Percentiles rank a stretch among this genome's conserved stretches.
phyloP scores from a whole-genome alignment of 108 stramenopile genomes.

The Conticribra weissflogii region DNA sequence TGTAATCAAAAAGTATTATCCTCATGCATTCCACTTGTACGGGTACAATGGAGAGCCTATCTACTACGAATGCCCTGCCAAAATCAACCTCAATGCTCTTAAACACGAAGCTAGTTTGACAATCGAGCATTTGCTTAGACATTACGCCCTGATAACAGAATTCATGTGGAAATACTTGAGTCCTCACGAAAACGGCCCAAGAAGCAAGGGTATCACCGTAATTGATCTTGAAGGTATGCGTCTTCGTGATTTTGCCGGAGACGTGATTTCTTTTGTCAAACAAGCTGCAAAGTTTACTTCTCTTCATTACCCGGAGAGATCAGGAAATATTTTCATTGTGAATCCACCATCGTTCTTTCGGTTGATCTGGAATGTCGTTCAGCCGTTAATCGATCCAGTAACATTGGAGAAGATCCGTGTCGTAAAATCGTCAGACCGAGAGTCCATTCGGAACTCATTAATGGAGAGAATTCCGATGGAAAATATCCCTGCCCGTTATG shows the following conservation, averaged over 20 bases:
- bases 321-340: conserved; percentile 47
- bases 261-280: conserved; percentile 73
- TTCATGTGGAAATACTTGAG: conserved; percentile 76
- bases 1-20: conserved; percentile 67
- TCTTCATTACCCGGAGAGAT: conserved; percentile 80
- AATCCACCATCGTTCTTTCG: conserved; percentile 65
- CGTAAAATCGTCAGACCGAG: conserved; percentile 23
- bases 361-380: conserved; percentile 74
- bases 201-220: conserved; percentile 53
- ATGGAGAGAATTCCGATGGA: conserved; percentile 61
- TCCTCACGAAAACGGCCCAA: conserved; percentile 52
- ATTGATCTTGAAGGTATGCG: conserved; percentile 79
- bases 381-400: conserved; percentile 62
- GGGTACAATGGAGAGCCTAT: conserved; percentile 62
- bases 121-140: conserved; percentile 57
- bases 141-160: conserved; percentile 79
- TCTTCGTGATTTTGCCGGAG: conserved; percentile 78
- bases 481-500: conserved; percentile 75
- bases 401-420: conserved; percentile 63
- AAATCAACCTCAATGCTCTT: conserved; percentile 66
- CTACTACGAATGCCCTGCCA: conserved; percentile 73
- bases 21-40: conserved; percentile 69
- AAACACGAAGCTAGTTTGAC: conserved; percentile 49
- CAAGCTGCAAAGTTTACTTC: conserved; percentile 56
- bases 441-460: conserved; percentile 52